phyloP scores from a whole-genome alignment of 331 rosid species.

The Acacia concinna region DNA sequence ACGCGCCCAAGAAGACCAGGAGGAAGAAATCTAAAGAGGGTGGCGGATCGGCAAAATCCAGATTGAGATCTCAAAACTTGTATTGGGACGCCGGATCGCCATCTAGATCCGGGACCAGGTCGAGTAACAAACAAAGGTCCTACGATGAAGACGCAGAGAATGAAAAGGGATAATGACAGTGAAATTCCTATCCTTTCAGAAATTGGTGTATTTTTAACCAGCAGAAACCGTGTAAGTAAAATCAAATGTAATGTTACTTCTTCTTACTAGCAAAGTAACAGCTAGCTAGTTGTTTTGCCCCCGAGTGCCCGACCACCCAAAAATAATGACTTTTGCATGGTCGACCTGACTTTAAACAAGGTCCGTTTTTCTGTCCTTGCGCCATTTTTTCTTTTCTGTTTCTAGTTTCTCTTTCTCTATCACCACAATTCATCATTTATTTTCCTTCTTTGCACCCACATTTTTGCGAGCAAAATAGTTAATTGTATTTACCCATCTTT shows the following conservation, averaged over 20 bases:
- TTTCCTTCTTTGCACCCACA: neutral
- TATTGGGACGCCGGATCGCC: conserved; percentile 17
- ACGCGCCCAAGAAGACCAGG: conserved; percentile 44
- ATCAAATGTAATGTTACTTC: neutral
- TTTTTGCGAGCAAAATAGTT: neutral
- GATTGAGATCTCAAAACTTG: conserved; percentile 32
- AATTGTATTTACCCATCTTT: neutral
- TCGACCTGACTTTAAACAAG: neutral
- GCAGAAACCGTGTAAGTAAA: neutral
- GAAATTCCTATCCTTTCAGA: neutral
- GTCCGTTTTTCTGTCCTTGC: neutral
- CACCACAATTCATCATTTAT: neutral
- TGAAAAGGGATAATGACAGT: neutral
- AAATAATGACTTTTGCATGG: neutral
- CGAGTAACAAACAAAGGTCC: conserved; percentile 16
- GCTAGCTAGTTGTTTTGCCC: neutral
- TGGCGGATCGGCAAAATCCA: conserved; percentile 35
- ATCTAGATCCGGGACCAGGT: conserved; percentile 21
- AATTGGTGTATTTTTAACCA: neutral
- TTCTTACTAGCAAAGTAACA: neutral
- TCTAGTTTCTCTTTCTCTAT: neutral
- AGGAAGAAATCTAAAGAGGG: conserved; percentile 59
- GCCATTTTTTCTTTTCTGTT: neutral
- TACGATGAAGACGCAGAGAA: conserved; percentile 23
- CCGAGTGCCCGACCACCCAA: neutral